Conservation (phyloP, 495 filamentous ascomycete genomes). For the Trichoderma parareesei region DNA sequence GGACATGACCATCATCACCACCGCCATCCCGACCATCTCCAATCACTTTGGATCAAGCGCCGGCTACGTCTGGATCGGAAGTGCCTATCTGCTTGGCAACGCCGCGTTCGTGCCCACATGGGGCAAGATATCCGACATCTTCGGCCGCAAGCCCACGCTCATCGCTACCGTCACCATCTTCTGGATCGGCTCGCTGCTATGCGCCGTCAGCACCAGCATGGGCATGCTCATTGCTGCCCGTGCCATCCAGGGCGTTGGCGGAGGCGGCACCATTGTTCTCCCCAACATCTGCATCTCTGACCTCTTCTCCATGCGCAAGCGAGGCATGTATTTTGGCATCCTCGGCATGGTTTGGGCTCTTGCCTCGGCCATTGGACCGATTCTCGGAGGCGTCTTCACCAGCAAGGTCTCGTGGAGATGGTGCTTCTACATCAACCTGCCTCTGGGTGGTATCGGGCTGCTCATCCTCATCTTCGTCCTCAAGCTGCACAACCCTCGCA, state of each 20-base stretch:
- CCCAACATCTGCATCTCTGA: slow-evolving; percentile 70
- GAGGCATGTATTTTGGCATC: slow-evolving; percentile 22
- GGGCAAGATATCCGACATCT: slow-evolving; percentile 56
- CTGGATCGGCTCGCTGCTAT: slow-evolving; percentile 52
- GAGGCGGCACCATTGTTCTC: slow-evolving; percentile 64
- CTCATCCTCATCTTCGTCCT: slow-evolving; percentile 61
- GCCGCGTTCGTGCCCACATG: slow-evolving; percentile 36
- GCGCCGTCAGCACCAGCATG: slow-evolving; percentile 55
- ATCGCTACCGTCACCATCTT: slow-evolving; percentile 61
- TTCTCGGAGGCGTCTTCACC: slow-evolving; percentile 58
- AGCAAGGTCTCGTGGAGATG: slow-evolving; percentile 49
- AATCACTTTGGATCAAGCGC: slow-evolving; percentile 48
- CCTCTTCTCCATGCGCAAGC: slow-evolving; percentile 35
- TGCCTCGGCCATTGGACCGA: slow-evolving; percentile 57
- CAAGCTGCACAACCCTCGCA: slow-evolving; percentile 67
- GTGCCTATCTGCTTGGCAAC: slow-evolving; percentile 46
- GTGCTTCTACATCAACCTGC: slow-evolving; percentile 76
- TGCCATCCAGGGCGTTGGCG: slow-evolving; percentile 68
- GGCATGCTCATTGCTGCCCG: slow-evolving; percentile 64
- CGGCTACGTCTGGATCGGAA: slow-evolving; percentile 61
- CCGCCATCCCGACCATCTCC: slow-evolving; percentile 51
- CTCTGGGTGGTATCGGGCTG: slow-evolving; percentile 64
- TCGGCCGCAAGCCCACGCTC: slow-evolving; percentile 66
- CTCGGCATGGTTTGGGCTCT: slow-evolving; percentile 59
- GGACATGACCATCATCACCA: slow-evolving; percentile 55